Base-by-base conservation (phyloP, 2,329 filamentous ascomycete species). In the Fusarium chaquense region DNA sequence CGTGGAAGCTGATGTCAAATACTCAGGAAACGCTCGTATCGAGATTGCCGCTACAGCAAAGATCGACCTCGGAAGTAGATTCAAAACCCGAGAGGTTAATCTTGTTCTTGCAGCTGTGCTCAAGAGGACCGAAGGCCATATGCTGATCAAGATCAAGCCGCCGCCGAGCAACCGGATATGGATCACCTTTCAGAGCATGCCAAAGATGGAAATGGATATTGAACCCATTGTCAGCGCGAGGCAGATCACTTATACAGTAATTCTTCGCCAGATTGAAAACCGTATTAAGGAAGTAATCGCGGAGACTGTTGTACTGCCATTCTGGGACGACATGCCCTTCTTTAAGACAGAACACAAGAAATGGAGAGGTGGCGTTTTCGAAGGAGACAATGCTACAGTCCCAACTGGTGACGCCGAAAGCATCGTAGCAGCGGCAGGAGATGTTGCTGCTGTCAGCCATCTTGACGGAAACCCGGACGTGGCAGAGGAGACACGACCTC, bases 261-360 rank as follows among this genome's bases (percentile, higher is more conserved):
- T 99, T 58, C 85, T 98, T 15, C 89, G 94, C 51, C 93, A 97
- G 65, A 98, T 99, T 62, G 96, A 99, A 80, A 97, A 92, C 76
- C 88, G 94, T 51, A 98, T 99, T 77, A 92, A 97, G 75, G 94
- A 98, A 79, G 94, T 98, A 11, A 86, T 99, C 64, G 93, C 92
- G 12, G 96, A 99, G 81, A 97, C 94, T 2, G 79, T 98, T 22
- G 96, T 99, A 3, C 84, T 91, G 58, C 96, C 96, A 0, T 97
- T 97, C 76, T 99, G 96, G 95, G 96, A 99, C 70, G 96, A 99
- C 77, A 87, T 93, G 26, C 94, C 96, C 0, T 98, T 99, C 79
- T 91, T 93, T 76, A 89, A 92, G 73, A 98, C 94, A 0, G 86
- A 90, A 58, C 84, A 88, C 59, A 93, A 97, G 77, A 81, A 83